Percentiles rank a stretch among this genome's conserved stretches.
These are phyloP conservation scores for Bruguiera gymnorhiza DNA, from an alignment of 345 rosid genomes.

Conservation along the genomic window DNA sequence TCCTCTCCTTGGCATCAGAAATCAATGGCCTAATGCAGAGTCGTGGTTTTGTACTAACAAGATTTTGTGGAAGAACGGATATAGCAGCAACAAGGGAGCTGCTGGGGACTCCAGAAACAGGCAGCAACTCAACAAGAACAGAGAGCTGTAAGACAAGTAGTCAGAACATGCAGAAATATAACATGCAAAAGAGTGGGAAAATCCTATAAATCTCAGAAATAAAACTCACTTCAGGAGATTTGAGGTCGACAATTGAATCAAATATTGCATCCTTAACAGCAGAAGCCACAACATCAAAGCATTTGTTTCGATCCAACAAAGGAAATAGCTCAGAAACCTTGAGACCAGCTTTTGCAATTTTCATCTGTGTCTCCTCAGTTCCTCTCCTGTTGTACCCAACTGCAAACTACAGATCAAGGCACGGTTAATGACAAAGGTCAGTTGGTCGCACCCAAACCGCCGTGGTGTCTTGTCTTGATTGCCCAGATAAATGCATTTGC, in stretches of 20 bases:
- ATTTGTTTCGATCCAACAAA: constrained; percentile 67
- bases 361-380: constrained; percentile 51
- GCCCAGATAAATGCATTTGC: neutral
- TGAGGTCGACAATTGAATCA: constrained; percentile 81
- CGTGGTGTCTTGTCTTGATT: neutral
- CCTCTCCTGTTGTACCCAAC: constrained; percentile 91
- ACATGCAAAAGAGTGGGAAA: neutral
- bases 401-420: constrained; percentile 56
- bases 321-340: constrained; percentile 40
- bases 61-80: constrained; percentile 66
- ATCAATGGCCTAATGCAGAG: constrained; percentile 72
- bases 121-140: constrained; percentile 79
- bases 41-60: constrained; percentile 72
- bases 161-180: constrained; percentile 5
- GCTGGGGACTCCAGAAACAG: constrained; percentile 62
- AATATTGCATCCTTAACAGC: constrained; percentile 76
- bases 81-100: constrained; percentile 67
- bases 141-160: constrained; percentile 51
- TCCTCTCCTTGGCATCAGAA: constrained; percentile 41
- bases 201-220: neutral
- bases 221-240: constrained; percentile 65
- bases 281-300: constrained; percentile 71
- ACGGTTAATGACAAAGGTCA: neutral
- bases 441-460: neutral
- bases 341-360: constrained; percentile 34